Percentiles rank a stretch among this genome's conserved stretches.
Evolutionary conservation across 2,329 filamentous ascomycete genomes (phyloP).

Genomic region (Parastagonospora avenae): DNA sequence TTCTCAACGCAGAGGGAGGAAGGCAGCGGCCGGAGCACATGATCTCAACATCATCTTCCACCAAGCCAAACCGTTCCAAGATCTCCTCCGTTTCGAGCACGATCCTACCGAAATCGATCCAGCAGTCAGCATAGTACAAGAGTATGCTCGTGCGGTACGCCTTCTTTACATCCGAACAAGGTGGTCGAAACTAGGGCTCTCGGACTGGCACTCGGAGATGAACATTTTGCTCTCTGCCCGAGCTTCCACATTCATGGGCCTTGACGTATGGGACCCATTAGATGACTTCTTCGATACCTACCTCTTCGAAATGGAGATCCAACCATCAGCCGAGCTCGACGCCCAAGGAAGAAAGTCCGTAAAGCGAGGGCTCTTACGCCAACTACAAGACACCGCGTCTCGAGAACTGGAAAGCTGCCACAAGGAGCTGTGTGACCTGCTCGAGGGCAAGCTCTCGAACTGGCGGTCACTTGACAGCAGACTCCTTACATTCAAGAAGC

Average conservation of each 20-base stretch:
- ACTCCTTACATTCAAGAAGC: conserved; percentile 5
- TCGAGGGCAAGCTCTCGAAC: conserved; percentile 1
- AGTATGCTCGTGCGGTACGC: conserved; percentile 3
- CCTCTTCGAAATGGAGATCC: conserved; percentile 6
- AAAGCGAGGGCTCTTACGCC: conserved; percentile 1
- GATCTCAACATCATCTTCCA: conserved; percentile 3
- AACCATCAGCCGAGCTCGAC: neutral
- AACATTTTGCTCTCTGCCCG: conserved; percentile 1
- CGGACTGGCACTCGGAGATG: conserved; percentile 6
- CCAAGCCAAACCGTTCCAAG: conserved; percentile 1
- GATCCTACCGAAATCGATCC: conserved; percentile 1
- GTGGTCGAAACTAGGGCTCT: conserved; percentile 4
- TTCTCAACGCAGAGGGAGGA: neutral
- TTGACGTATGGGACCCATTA: conserved; percentile 3
- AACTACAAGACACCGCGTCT: conserved; percentile 1
- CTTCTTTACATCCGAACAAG: conserved; percentile 3
- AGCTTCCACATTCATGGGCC: conserved; percentile 1
- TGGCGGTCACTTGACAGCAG: conserved; percentile 2
- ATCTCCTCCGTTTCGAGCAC: conserved; percentile 3
- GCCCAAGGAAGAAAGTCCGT: neutral
- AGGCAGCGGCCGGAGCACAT: neutral
- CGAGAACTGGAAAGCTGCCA: conserved; percentile 2
- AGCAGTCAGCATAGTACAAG: conserved; percentile 2
- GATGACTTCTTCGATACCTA: conserved; percentile 7
- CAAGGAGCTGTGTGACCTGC: neutral